Evolutionary conservation across 192 early-diverging fungal genomes (phyloP).

Genomic region (Lunasporangiospora selenospora): DNA sequence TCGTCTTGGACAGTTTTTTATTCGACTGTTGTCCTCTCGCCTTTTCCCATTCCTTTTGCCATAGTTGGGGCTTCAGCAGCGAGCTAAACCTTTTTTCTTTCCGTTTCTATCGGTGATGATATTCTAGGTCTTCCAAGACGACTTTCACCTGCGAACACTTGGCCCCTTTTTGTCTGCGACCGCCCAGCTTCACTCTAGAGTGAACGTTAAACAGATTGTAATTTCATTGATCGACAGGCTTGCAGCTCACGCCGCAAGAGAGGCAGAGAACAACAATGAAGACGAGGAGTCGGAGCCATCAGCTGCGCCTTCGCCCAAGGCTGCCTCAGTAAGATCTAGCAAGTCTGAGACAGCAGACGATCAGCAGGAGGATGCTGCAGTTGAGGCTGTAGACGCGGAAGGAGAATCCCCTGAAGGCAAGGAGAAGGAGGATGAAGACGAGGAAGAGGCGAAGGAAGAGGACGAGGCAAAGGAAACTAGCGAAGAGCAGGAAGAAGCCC

Average conservation of each 20-base stretch:
- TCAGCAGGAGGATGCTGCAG: constrained; percentile 20
- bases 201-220: constrained; percentile 97
- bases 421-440: constrained; percentile 17
- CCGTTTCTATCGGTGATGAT: background rate
- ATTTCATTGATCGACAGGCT: constrained; percentile 96
- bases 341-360: constrained; percentile 21
- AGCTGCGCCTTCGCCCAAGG: constrained; percentile 23
- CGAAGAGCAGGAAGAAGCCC: constrained; percentile 27
- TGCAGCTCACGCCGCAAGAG: constrained; percentile 87
- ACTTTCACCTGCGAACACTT: constrained; percentile 93
- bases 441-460: constrained; percentile 16
- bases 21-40: too few species aligned
- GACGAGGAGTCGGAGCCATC: constrained; percentile 21
- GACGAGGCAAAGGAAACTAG: constrained; percentile 25
- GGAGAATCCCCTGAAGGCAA: background rate
- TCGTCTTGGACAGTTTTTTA: too few species aligned
- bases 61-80: background rate
- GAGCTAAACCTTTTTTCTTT: background rate
- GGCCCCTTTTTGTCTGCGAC: constrained; percentile 90
- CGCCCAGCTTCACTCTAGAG: constrained; percentile 88
- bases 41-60: background rate
- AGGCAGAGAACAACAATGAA: constrained; percentile 58
- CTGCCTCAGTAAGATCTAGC: constrained; percentile 9
- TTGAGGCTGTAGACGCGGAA: constrained; percentile 10
- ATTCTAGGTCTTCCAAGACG: constrained; percentile 92